phyloP scores from a whole-genome alignment of 225 moss, liverwort and hornwort genomes.

The Anthoceros angustus region DNA sequence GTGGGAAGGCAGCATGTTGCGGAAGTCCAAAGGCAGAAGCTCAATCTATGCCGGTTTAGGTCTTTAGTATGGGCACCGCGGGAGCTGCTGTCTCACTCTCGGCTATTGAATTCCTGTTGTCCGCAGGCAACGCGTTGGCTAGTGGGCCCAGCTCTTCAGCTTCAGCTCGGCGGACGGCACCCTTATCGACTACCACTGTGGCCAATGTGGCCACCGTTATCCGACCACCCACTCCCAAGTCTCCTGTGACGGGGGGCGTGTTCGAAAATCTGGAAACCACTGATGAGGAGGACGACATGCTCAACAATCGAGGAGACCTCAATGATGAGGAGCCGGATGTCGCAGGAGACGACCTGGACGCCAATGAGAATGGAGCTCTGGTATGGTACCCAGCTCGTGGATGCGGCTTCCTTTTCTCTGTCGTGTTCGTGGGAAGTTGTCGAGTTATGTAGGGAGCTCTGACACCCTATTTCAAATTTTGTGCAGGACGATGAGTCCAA shows the following conservation, averaged over 20 bases:
- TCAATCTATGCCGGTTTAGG: too few relatives aligned
- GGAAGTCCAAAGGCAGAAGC: too few relatives aligned
- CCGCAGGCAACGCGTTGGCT: background rate
- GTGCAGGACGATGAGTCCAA: background rate
- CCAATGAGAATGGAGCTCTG: constrained; percentile 10
- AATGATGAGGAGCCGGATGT: constrained; percentile 44
- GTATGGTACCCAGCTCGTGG: constrained; percentile 22
- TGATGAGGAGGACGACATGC: constrained; percentile 82
- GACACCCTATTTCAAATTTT: background rate
- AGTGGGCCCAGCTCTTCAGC: constrained; percentile 8
- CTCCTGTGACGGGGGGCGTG: constrained; percentile 42
- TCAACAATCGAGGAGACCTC: constrained; percentile 74
- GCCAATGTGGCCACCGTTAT: constrained; percentile 35
- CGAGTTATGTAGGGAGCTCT: too few relatives aligned
- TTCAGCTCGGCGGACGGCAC: background rate
- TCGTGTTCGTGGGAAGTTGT: background rate
- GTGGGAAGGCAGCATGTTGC: too few relatives aligned
- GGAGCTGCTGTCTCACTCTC: too few relatives aligned
- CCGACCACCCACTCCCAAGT: constrained; percentile 69
- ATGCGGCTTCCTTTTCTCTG: background rate
- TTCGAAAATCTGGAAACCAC: constrained; percentile 86
- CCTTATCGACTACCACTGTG: background rate
- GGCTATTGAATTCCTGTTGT: too few relatives aligned
- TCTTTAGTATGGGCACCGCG: too few relatives aligned
- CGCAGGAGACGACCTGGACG: constrained; percentile 10